Base-by-base conservation (phyloP, 2,329 filamentous ascomycete species). In the Myriosclerotinia scirpicola region DNA sequence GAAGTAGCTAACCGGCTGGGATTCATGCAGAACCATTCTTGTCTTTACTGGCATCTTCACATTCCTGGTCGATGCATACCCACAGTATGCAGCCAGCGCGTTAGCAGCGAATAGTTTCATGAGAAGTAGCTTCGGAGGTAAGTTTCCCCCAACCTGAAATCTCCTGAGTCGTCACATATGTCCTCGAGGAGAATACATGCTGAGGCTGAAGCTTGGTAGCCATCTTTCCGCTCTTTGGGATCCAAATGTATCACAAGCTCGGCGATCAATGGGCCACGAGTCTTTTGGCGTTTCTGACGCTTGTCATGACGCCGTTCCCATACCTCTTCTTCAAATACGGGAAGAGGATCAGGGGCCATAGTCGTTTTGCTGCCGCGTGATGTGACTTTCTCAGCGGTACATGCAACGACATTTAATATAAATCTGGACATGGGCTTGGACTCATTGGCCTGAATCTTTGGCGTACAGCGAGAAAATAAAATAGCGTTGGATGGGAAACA, bases 31-130 rank as follows among this genome's bases (percentile, higher is more conserved):
- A 63, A 89, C 86, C 64, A 84, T 96, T 68, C 84, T 96, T 67
- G 87, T 90, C 40, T 97, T 92, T 78, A 89, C 87, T 66, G 92
- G 92, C 63, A 87, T 96, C 71, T 97, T 96, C 78, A 96, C 92
- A 15, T 97, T 96, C 79, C 70, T 77, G 78, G 89, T 91, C 71
- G 90, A 92, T 76, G 89, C 90, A 30, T 93, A 93, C 77, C 89
- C 90, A 64, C 78, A 86, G 36, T 92, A 91, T 76, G 90, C 90
- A 36, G 90, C 90, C 56, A 88, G 84, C 67, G 92, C 92, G 5
- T 82, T 97, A 77, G 92, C 93, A 15, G 92, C 92, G 54, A 95
- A 96, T 74, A 90, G 89, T 56, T 91, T 95, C 76, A 85, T 90
- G 67, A 85, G 93, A 64, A 92, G 89, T 70, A 82, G 84, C 26